Evolutionary conservation across 2,329 filamentous ascomycete species (phyloP).

Genomic region (Mycosphaerella arachidis): DNA sequence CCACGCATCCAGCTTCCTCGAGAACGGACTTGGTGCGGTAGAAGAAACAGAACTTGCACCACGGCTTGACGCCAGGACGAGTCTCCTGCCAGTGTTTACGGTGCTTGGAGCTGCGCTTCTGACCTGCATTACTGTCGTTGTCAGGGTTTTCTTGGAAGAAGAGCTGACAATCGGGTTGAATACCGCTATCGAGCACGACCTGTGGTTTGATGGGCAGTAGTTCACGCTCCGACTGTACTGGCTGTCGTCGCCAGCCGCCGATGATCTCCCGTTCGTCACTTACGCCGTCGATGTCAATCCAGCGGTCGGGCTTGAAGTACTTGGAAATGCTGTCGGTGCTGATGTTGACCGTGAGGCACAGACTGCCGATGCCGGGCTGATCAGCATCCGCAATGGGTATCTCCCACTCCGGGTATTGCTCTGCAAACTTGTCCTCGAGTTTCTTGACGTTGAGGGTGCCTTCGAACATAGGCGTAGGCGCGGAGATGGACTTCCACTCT

Average conservation of each 20-base stretch:
- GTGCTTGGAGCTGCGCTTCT: conserved; percentile 16
- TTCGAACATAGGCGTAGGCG: conserved; percentile 18
- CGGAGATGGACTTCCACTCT: conserved; percentile 9
- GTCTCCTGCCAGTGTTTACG: conserved; percentile 15
- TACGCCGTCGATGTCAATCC: background rate
- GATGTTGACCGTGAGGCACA: conserved; percentile 8
- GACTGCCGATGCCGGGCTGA: conserved; percentile 10
- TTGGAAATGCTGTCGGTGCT: background rate
- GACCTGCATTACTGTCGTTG: conserved; percentile 2
- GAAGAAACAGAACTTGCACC: conserved; percentile 41
- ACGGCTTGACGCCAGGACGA: conserved; percentile 35
- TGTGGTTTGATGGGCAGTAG: background rate
- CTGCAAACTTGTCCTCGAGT: conserved; percentile 3
- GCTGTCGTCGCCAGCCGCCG: background rate
- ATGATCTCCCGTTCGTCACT: background rate
- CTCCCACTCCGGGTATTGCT: background rate
- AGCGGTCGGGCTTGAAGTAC: background rate
- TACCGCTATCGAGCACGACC: conserved; percentile 18
- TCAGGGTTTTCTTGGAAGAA: conserved; percentile 11
- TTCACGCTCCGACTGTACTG: conserved; percentile 1
- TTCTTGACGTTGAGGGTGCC: conserved; percentile 19
- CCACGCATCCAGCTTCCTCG: conserved; percentile 18
- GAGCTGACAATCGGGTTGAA: conserved; percentile 23
- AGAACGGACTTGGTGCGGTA: conserved; percentile 34
- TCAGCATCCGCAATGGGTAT: background rate